Evolutionary conservation across 2,329 filamentous ascomycete genomes (phyloP), one percentile per base, ranked within the genome.

Genomic region (Clarireedia monteithiana): DNA sequence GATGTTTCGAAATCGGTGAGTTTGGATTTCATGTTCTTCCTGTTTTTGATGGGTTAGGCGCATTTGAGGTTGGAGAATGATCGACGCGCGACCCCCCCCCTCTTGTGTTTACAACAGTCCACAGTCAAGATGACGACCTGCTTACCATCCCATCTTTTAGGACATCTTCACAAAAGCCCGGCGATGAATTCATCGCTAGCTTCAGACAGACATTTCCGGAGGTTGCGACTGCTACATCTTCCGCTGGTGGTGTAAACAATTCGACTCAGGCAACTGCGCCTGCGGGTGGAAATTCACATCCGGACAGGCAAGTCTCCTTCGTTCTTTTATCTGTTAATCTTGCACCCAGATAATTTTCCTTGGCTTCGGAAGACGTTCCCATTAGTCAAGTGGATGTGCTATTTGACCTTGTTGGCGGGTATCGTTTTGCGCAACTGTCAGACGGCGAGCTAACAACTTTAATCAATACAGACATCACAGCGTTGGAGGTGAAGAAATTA

Each of bases 151-250:
- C 20, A 3, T 20, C 17, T 52, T 17, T 89, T 86, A 74, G 88
- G 59, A 67, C 63, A 59, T 67, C 66, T 71, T 84, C 88, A 55
- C 88, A 91, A 72, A 95, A 95, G 76, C 91, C 91, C 55, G 85
- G 83, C 70, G 88, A 91, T 69, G 89, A 91, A 66, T 80, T 96
- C 68, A 84, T 94, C 70, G 84, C 84, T 72, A 85, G 83, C 70
- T 96, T 96, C 74, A 88, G 88, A 71, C 83, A 89, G 67, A 85
- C 83, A 63, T 96, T 95, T 67, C 87, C 89, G 48, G 83, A 91
- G 65, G 76, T 95, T 59, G 75, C 79, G 56, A 74, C 80, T 53
- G 76, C 78, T 57, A 66, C 73, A 63, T 70, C 78, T 52, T 69
- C 74, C 57, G 66, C 77, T 53, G 71, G 78, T 65, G 66, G 27